Evolutionary conservation across 768 basidiomycete genomes (phyloP).

Genomic region (Collybiopsis confluens): DNA sequence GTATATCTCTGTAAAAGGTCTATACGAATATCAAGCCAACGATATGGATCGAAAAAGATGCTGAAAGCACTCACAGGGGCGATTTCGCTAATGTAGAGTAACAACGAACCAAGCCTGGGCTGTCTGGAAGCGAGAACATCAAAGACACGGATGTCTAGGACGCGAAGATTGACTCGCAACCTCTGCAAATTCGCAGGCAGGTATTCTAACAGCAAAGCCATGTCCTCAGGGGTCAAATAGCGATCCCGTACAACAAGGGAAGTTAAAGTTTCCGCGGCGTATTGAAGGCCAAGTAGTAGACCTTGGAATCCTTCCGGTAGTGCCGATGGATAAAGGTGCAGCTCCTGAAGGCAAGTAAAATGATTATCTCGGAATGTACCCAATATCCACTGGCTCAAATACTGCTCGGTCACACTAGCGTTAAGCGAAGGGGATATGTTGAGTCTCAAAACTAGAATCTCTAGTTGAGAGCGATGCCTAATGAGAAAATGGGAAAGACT

Average conservation of each 20-base stretch:
- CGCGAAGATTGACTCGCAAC: constrained; percentile 31
- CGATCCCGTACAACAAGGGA: constrained; percentile 35
- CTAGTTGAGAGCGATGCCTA: constrained; percentile 25
- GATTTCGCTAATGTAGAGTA: constrained; percentile 30
- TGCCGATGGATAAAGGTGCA: constrained; percentile 41
- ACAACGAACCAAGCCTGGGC: constrained; percentile 26
- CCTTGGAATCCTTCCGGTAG: constrained; percentile 28
- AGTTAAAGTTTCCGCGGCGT: constrained; percentile 27
- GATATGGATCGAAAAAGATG: neutral
- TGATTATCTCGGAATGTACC: constrained; percentile 18
- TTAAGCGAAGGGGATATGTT: constrained; percentile 24
- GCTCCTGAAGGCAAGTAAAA: constrained; percentile 16
- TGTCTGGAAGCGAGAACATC: constrained; percentile 28
- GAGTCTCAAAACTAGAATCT: constrained; percentile 32
- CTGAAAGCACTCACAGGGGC: neutral
- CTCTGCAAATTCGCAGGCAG: constrained; percentile 23
- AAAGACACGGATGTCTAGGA: constrained; percentile 26
- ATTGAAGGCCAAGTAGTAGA: constrained; percentile 26
- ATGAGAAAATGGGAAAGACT: constrained; percentile 31
- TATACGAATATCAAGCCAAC: neutral
- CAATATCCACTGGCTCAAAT: constrained; percentile 32
- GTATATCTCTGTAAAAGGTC: constrained; percentile 1
- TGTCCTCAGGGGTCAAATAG: constrained; percentile 31
- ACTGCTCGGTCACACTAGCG: constrained; percentile 18
- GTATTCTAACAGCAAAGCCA: constrained; percentile 19